Percentiles rank a stretch among this genome's conserved stretches.
phyloP scores from a whole-genome alignment of 1,139 yeast species.

The Pichia sp. region DNA sequence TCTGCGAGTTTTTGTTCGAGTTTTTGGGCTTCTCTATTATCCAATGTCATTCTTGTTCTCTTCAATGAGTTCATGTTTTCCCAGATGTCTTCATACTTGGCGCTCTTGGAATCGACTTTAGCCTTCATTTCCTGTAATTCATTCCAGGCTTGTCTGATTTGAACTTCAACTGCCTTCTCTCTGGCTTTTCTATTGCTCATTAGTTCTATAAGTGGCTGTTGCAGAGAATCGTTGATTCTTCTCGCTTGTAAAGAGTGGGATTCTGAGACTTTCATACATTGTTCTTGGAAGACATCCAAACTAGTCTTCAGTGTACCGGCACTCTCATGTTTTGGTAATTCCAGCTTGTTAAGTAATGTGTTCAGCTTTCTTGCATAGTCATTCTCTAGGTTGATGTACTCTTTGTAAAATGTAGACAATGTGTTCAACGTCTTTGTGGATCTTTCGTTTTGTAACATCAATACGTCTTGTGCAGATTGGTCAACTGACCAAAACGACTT shows the following conservation, averaged over 20 bases:
- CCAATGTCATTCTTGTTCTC: conserved; percentile 68
- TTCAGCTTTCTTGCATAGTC: conserved; percentile 62
- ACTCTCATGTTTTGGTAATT: conserved; percentile 57
- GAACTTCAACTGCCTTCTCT: conserved; percentile 45
- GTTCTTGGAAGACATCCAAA: conserved; percentile 55
- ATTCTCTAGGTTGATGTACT: conserved; percentile 61
- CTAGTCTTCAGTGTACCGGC: conserved; percentile 57
- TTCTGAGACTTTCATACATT: conserved; percentile 50
- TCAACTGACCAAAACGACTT: conserved; percentile 33
- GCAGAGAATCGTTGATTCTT: conserved; percentile 39
- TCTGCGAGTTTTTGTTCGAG: conserved; percentile 61
- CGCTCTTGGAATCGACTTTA: conserved; percentile 43
- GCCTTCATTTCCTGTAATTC: conserved; percentile 38
- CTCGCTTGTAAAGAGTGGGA: conserved; percentile 47
- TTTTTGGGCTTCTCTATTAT: conserved; percentile 76
- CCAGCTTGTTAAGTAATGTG: conserved; percentile 45
- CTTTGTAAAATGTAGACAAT: conserved; percentile 45
- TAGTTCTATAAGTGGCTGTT: conserved; percentile 43
- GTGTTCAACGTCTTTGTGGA: conserved; percentile 41
- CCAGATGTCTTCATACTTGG: conserved; percentile 58
- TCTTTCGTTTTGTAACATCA: conserved; percentile 49
- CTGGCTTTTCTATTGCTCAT: conserved; percentile 41
- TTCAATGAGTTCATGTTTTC: conserved; percentile 55
- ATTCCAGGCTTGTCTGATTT: conserved; percentile 41
- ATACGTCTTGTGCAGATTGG: conserved; percentile 35